Evolutionary conservation across 108 stramenopile genomes (phyloP).

Genomic region (Ochromonas danica): DNA sequence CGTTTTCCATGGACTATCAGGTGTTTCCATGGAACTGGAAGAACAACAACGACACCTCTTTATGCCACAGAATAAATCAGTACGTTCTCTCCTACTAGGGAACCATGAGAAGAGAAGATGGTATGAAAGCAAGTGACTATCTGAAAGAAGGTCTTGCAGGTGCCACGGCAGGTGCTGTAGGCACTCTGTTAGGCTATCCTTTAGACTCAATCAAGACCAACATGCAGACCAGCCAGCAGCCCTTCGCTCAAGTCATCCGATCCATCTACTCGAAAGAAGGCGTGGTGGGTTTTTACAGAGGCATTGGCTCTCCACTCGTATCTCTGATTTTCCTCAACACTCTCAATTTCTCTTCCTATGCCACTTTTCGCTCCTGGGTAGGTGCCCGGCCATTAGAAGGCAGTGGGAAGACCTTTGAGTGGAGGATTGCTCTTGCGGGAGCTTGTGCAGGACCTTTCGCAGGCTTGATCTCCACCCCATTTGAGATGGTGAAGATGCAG

Average conservation of each 20-base stretch:
- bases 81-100: no score
- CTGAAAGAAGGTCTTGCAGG: slow-evolving; percentile 20
- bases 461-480: slow-evolving; percentile 73
- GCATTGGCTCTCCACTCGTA: slow-evolving; percentile 73
- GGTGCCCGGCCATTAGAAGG: neutral
- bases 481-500: slow-evolving; percentile 76
- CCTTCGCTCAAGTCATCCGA: neutral
- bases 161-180: slow-evolving; percentile 62
- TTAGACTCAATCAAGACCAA: slow-evolving; percentile 66
- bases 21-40: no score
- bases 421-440: slow-evolving; percentile 58
- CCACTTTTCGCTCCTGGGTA: neutral
- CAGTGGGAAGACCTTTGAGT: neutral
- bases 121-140: no score
- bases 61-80: no score
- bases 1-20: no score
- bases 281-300: slow-evolving; percentile 70
- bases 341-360: slow-evolving; percentile 69
- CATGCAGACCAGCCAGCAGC: slow-evolving; percentile 38
- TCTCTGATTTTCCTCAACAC: slow-evolving; percentile 79
- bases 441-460: slow-evolving; percentile 68
- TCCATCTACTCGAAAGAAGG: slow-evolving; percentile 71
- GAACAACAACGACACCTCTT: no score
- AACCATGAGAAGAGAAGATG: no score
- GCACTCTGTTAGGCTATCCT: slow-evolving; percentile 83